Evolutionary conservation across 768 basidiomycete genomes (phyloP), one percentile per base, ranked within the genome.

Genomic region (Suillus spraguei): DNA sequence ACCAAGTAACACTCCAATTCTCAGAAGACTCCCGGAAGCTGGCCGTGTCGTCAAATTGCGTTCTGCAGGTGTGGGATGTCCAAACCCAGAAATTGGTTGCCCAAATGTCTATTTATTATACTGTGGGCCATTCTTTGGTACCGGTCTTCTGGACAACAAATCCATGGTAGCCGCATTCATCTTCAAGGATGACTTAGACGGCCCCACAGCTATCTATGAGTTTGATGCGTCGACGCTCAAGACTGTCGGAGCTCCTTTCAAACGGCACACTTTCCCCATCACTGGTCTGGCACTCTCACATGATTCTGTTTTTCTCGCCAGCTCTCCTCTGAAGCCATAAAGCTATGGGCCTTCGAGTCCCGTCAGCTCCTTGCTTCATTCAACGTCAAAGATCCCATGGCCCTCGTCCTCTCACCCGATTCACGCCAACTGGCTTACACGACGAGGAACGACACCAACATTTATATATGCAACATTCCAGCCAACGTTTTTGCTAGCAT

Each of bases 291-390:
- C n/a, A n/a, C 44, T 46, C 10, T 46, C 44, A 46, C n/a, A 10
- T 46, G 44, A 46, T 46, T 11, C 20, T n/a, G 3, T 11, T 46
- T 4, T 46, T n/a, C 44, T 46, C 10, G 44, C 8, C 10, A 46
- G n/a, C n/a, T 46, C 44, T n/a, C n/a, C n/a, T 2, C 0, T 17
- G 16, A n/a, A 1, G 0, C n/a, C 44, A 46, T n/a, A 4, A n/a
- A n/a, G 10, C 44, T 46, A 4, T 46, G 44, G 44, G 10, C n/a
- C 10, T 46, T 46, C 4, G n/a, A 46, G n/a, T 46, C n/a, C 10
- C 44, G 44, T 20, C 44, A 46, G 4, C 44, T 46, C 10, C 44
- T 46, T 4, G 44, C 44, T 46, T 46, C 44, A n/a, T 46, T 46
- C n/a, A n/a, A n/a, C n/a, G n/a, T n/a, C n/a, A n/a, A n/a, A n/a